Evolutionary conservation across 192 early-diverging fungal species (phyloP), one percentile per base, ranked within the genome.

Genomic region (Spizellomyces punctatus): DNA sequence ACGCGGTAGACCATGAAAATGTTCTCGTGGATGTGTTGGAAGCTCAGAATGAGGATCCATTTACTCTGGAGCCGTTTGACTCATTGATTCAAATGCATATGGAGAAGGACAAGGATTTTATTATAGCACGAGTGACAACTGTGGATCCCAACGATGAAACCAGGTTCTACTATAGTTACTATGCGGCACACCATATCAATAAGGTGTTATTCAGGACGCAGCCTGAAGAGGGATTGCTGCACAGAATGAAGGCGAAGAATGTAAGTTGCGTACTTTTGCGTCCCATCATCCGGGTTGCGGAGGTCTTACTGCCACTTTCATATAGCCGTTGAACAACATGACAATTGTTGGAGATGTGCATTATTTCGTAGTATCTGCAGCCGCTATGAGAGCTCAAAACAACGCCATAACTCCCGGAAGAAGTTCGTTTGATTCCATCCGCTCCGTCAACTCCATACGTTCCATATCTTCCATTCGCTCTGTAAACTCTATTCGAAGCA

Each of bases 261-360:
- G 90, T 91, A 81, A 82, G 79, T 75, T 54, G 17, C 59, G 59
- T 41, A 61, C 14, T 17, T 22, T 58, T 22, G n/a, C n/a, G 7
- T 62, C n/a, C 41, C 10, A 41, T 45, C 8, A 70, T 52, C 47
- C 50, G 12, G 50, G 0, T 54, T 54, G 12, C 50, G 12, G 50
- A 54, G 12, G 14, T 54, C 4, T 54, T 82, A 19, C 57, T n/a
- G 74, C 17, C 12, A 19, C 17, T 46, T 49, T 36, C 27, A 36
- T n/a, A 21, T 58, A 91, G 89, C 90, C 90, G 0, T 72, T 91
- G 19, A 91, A 91, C 72, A 91, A 91, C 67, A 90, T 91, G 88
- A 75, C 82, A 42, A 88, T 91, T 41, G 82, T 91, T 0, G 89
- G 87, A 0, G 89, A 91, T 77, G 89, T 91, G 4, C 86, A 90